These are phyloP conservation scores for Pichia sp. DNA, from an alignment of 1,139 yeast genomes.

Conservation along the genomic window DNA sequence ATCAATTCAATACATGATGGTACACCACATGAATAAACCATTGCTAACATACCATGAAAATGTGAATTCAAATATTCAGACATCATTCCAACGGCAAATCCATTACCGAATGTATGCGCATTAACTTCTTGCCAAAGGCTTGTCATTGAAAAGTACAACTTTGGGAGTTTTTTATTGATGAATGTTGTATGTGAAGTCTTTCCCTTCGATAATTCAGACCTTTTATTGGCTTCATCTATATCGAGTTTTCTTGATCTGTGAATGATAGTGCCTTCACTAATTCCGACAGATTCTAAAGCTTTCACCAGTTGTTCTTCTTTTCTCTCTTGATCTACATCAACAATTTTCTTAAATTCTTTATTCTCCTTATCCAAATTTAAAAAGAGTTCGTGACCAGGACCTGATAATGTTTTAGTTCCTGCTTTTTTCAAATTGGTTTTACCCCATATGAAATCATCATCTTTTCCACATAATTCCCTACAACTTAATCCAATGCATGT, in stretches of 20 bases:
- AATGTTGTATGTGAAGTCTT: conserved; percentile 34
- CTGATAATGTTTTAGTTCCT: conserved; percentile 46
- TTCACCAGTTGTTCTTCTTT: conserved; percentile 11
- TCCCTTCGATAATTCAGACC: conserved; percentile 6
- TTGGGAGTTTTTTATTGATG: conserved; percentile 42
- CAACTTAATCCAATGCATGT: conserved; percentile 58
- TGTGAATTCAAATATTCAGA: conserved; percentile 57
- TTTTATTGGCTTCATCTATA: conserved; percentile 32
- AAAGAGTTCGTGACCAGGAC: conserved; percentile 42
- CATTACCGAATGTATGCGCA: conserved; percentile 24
- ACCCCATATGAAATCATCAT: conserved; percentile 43
- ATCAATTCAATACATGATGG: conserved; percentile 50
- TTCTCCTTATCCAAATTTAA: conserved; percentile 20
- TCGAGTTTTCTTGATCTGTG: conserved; percentile 46
- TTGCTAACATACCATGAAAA: conserved; percentile 55
- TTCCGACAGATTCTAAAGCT: conserved; percentile 9
- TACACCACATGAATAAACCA: conserved; percentile 55
- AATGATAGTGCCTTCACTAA: conserved; percentile 42
- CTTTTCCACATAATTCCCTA: conserved; percentile 55
- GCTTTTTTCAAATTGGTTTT: conserved; percentile 37
- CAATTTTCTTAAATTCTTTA: not conserved
- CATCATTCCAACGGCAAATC: conserved; percentile 51
- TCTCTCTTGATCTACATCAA: conserved; percentile 24
- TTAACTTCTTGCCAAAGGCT: conserved; percentile 51
- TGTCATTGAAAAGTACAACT: conserved; percentile 55